phyloP scores from a whole-genome alignment of 1,139 yeast genomes.

The Scheffersomyces titani region DNA sequence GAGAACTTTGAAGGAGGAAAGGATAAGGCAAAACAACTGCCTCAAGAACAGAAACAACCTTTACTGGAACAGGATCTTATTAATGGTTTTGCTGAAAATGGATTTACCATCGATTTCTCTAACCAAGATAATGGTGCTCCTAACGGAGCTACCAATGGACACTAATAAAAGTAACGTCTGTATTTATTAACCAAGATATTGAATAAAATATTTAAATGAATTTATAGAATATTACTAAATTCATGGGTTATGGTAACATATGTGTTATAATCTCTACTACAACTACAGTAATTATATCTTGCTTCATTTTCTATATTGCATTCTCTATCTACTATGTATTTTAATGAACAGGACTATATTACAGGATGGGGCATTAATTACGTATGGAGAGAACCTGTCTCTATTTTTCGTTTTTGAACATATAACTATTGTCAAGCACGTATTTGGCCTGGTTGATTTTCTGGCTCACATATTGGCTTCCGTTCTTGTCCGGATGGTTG shows the following conservation, averaged over 20 bases:
- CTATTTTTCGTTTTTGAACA: conserved; percentile 23
- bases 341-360: not conserved
- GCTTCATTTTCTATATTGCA: not conserved
- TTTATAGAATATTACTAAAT: too few relatives aligned
- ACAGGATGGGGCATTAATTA: not conserved
- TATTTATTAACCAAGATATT: not conserved
- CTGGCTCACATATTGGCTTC: conserved; percentile 69
- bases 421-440: conserved; percentile 57
- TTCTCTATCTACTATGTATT: not conserved
- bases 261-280: not conserved
- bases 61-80: conserved; percentile 2
- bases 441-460: conserved; percentile 79
- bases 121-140: not conserved
- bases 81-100: conserved; percentile 3
- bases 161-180: not conserved
- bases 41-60: not conserved
- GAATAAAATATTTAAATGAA: not conserved
- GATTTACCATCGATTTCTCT: not conserved
- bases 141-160: not conserved
- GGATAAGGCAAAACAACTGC: conserved; percentile 25
- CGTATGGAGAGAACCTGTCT: not conserved
- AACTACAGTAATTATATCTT: not conserved
- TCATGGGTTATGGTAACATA: too few relatives aligned
- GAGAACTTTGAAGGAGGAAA: conserved; percentile 71
- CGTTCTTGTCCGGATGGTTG: conserved; percentile 79